Conservation (phyloP, 345 rosid species). For the Durio zibethinus region DNA sequence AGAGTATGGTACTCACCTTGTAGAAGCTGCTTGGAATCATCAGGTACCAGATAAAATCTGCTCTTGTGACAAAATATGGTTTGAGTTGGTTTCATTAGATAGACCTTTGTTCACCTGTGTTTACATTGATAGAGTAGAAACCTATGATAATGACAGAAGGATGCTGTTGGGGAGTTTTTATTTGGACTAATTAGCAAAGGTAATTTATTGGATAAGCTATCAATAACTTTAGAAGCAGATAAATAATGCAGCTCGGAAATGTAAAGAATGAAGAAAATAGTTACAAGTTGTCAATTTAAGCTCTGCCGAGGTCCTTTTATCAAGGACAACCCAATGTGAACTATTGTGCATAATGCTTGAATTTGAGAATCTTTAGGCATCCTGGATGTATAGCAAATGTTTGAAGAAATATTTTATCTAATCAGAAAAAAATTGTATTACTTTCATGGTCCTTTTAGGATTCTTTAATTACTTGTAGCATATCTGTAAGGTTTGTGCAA, state of each 20-base stretch:
- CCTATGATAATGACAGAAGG: not conserved
- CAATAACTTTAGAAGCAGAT: not conserved
- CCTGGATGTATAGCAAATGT: not conserved
- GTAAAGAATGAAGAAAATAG: not conserved
- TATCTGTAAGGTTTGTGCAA: not conserved
- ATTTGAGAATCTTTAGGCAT: not conserved
- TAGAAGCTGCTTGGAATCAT: slow-evolving; percentile 95
- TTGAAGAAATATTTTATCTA: not conserved
- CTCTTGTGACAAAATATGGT: not conserved
- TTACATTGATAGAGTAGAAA: not conserved
- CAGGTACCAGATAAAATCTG: slow-evolving; percentile 50
- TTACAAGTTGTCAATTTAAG: not conserved
- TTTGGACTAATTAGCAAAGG: not conserved
- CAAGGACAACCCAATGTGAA: too few relatives aligned
- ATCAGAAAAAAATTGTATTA: not conserved
- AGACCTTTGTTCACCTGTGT: not conserved
- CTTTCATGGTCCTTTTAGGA: not conserved
- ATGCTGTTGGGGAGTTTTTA: not conserved
- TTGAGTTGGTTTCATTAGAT: not conserved
- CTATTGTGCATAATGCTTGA: not conserved
- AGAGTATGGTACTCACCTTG: slow-evolving; percentile 92
- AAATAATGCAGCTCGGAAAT: not conserved
- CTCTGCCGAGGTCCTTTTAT: too few relatives aligned
- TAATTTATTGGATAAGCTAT: not conserved
- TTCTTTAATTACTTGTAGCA: not conserved